Evolutionary conservation across 176 grass and related monocot species (phyloP).

Genomic region (Musa beccarii): DNA sequence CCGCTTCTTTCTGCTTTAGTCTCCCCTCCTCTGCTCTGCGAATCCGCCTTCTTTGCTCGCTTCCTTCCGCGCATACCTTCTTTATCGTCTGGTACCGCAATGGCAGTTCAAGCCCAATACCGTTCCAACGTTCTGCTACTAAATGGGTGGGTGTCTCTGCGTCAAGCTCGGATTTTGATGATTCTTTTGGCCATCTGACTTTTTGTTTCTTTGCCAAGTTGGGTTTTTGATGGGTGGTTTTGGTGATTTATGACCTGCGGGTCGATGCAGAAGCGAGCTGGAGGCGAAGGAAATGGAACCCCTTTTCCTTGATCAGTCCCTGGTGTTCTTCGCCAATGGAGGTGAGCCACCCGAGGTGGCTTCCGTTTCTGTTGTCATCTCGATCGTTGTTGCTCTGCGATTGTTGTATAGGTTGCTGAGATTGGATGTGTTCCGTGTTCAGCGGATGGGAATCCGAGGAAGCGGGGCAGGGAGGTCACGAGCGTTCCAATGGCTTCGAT

Average conservation of each 20-base stretch:
- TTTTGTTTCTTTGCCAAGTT: too few species aligned
- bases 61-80: too few species aligned
- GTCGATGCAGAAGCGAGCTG: conserved; percentile 42
- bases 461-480: conserved; percentile 25
- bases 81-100: too few species aligned
- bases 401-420: conserved; percentile 15
- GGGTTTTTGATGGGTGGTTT: background rate
- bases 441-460: conserved; percentile 34
- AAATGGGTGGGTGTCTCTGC: too few species aligned
- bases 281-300: conserved; percentile 50
- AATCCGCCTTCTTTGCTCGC: too few species aligned
- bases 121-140: too few species aligned
- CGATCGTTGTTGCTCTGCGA: background rate
- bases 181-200: too few species aligned
- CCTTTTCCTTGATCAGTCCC: conserved; percentile 19
- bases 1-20: too few species aligned
- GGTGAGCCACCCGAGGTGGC: conserved; percentile 12
- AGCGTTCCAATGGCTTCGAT: conserved; percentile 26
- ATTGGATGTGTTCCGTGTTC: conserved; percentile 31
- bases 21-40: too few species aligned
- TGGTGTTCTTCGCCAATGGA: conserved; percentile 27
- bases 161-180: too few species aligned
- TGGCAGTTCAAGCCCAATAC: too few species aligned
- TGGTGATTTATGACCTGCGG: background rate
- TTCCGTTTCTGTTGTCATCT: background rate